phyloP scores from a whole-genome alignment of 2,329 filamentous ascomycete genomes.

The Fusarium neocosmosporiellum region DNA sequence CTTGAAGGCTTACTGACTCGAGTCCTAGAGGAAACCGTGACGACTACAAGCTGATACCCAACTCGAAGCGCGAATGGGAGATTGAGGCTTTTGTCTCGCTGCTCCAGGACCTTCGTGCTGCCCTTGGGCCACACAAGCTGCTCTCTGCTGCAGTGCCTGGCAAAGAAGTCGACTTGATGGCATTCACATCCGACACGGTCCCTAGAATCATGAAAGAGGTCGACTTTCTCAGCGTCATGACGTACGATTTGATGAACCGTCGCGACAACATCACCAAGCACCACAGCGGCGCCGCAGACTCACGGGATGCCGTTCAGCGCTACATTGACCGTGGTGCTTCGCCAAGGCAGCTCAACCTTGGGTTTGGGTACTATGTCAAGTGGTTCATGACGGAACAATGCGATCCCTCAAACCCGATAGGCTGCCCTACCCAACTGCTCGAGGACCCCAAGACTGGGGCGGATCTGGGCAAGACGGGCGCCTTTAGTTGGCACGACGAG shows the following conservation, averaged over 20 bases:
- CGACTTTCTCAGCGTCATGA: slow-evolving; percentile 77
- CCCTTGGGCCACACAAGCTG: slow-evolving; percentile 66
- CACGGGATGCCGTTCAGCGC: slow-evolving; percentile 64
- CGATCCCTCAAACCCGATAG: slow-evolving; percentile 57
- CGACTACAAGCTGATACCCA: slow-evolving; percentile 74
- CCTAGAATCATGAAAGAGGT: slow-evolving; percentile 68
- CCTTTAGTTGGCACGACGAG: slow-evolving; percentile 70
- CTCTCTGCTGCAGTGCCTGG: slow-evolving; percentile 78
- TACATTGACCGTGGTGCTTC: slow-evolving; percentile 68
- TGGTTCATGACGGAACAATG: slow-evolving; percentile 66
- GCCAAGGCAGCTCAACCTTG: slow-evolving; percentile 67
- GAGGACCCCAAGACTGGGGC: slow-evolving; percentile 68
- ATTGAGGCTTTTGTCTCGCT: slow-evolving; percentile 72
- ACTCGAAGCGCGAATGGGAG: slow-evolving; percentile 69
- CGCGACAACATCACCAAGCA: slow-evolving; percentile 73
- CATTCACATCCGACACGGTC: slow-evolving; percentile 68
- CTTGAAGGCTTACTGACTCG: not conserved
- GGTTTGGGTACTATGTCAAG: slow-evolving; percentile 76
- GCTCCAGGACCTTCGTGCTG: slow-evolving; percentile 66
- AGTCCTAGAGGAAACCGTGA: slow-evolving; percentile 71
- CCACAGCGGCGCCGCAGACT: slow-evolving; percentile 70
- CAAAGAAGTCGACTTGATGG: slow-evolving; percentile 73
- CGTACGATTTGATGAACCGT: slow-evolving; percentile 77
- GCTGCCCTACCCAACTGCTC: slow-evolving; percentile 65
- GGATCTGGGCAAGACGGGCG: slow-evolving; percentile 67